phyloP scores from a whole-genome alignment of 202 grass and related monocot species.

The Dendrocalamus latiflorus region DNA sequence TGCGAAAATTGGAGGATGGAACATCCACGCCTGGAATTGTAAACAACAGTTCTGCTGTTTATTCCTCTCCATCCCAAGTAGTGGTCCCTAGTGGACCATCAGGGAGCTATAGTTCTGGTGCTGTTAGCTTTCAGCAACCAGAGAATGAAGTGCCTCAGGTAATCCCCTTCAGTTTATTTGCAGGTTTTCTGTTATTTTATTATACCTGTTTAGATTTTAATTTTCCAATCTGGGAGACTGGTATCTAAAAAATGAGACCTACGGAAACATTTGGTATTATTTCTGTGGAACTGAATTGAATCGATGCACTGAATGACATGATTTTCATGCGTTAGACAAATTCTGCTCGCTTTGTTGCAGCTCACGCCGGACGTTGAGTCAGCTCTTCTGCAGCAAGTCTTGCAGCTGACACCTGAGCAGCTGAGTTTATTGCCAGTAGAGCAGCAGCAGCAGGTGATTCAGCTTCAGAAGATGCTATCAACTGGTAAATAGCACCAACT shows the following conservation, averaged over 20 bases:
- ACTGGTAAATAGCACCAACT: conserved; percentile 45
- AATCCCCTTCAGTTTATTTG: conserved; percentile 1
- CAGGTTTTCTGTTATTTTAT: conserved; percentile 9
- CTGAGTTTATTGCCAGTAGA: conserved; percentile 78
- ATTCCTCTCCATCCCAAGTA: no score
- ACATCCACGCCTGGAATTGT: no score
- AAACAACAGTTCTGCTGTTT: no score
- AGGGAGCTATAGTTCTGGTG: no score
- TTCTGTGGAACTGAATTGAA: neutral
- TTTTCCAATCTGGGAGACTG: neutral
- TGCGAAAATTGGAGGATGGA: no score
- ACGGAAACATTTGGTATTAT: neutral
- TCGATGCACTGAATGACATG: neutral
- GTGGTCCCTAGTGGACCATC: no score
- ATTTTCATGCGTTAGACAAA: conserved; percentile 18
- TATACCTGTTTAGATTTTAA: neutral
- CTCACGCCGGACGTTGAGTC: conserved; percentile 63
- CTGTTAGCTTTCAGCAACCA: no score
- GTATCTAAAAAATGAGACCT: neutral
- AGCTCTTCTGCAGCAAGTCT: conserved; percentile 84
- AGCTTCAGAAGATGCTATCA: conserved; percentile 89
- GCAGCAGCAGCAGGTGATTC: conserved; percentile 83
- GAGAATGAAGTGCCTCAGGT: no score
- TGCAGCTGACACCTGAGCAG: conserved; percentile 79
- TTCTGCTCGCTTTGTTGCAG: conserved; percentile 42